Evolutionary conservation across 768 basidiomycete genomes (phyloP), one percentile per base, ranked within the genome.

Genomic region (Hygrocybe coccinea): DNA sequence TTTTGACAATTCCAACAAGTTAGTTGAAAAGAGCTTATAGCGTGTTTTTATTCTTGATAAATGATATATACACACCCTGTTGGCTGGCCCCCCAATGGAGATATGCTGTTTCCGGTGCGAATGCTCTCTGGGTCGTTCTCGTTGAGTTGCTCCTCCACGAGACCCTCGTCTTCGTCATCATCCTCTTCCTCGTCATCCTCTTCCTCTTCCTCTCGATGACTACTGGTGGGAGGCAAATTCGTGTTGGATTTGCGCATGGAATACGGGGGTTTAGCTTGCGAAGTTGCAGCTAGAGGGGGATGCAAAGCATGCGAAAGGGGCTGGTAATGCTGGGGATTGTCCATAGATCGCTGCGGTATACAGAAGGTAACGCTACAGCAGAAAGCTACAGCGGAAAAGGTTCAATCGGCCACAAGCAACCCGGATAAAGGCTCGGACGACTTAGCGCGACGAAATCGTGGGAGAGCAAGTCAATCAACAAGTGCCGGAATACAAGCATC

Each of bases 271-370:
- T 59, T 67, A 24, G 25, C 59, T 50, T 56, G 69, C 36, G 63
- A 67, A 60, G 56, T 66, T 29, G 67, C 65, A 50, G 67, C 70
- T 65, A 67, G 73, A 59, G 81, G 85, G 0, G 83, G 84, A 67
- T 86, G 75, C 37, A 90, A 76, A 41, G 88, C 88, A 74, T 88
- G 85, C 54, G 87, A 90, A 62, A 90, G 78, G 24, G 88, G 85
- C 59, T 88, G 87, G 72, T 90, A 87, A 59, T 86, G 85, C 67
- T 89, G 86, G 54, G 86, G 85, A 67, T 87, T 87, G 71, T 87
- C 78, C 80, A 81, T 81, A 35, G 21, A 48, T 22, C n/a, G 44
- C 15, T 2, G 15, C 5, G 22, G n/a, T 22, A 3, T 8, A 46
- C 17, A 6, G 17, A 22, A 46, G 5, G 21, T 12, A 46, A 12